Percentiles rank a stretch among this genome's conserved stretches.
Evolutionary conservation across 1,284 basidiomycete genomes (phyloP).

Genomic region (Xerocomus minutiporus): DNA sequence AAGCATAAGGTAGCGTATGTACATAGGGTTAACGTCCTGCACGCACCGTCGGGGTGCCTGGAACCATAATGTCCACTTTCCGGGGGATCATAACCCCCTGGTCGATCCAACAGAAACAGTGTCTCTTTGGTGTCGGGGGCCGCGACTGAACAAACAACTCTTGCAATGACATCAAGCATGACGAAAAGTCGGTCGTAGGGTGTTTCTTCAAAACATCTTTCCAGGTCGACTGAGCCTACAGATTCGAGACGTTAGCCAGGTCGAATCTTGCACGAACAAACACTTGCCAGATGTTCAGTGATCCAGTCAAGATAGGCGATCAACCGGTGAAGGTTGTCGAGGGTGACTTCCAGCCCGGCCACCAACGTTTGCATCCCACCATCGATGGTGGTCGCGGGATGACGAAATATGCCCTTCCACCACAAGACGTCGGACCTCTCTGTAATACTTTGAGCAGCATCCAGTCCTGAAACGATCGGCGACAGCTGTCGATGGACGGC

Average conservation of each 20-base stretch:
- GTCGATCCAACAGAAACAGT: conserved; percentile 9
- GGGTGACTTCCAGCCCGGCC: conserved; percentile 20
- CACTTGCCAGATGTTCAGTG: conserved; percentile 24
- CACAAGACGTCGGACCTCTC: conserved; percentile 2
- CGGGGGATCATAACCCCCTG: neutral
- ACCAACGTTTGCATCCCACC: conserved; percentile 14
- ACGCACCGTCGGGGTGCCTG: conserved; percentile 24
- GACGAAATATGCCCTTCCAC: conserved; percentile 8
- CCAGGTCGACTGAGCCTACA: conserved; percentile 21
- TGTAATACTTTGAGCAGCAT: neutral
- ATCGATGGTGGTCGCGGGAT: conserved; percentile 3
- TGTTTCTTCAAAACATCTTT: conserved; percentile 11
- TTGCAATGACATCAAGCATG: conserved; percentile 18
- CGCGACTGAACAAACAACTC: conserved; percentile 23
- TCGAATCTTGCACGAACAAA: neutral
- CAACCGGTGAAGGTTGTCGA: conserved; percentile 20
- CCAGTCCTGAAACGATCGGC: neutral
- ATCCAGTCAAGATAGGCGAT: conserved; percentile 32
- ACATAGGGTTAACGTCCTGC: conserved; percentile 16
- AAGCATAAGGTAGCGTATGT: conserved; percentile 13
- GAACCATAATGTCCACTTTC: conserved; percentile 19
- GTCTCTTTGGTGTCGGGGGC: conserved; percentile 4
- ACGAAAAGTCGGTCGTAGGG: conserved; percentile 10
- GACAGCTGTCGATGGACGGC: conserved; percentile 16
- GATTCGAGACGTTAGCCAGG: conserved; percentile 5